Evolutionary conservation across 306 rosid genomes (phyloP).

Genomic region (Vicia villosa): DNA sequence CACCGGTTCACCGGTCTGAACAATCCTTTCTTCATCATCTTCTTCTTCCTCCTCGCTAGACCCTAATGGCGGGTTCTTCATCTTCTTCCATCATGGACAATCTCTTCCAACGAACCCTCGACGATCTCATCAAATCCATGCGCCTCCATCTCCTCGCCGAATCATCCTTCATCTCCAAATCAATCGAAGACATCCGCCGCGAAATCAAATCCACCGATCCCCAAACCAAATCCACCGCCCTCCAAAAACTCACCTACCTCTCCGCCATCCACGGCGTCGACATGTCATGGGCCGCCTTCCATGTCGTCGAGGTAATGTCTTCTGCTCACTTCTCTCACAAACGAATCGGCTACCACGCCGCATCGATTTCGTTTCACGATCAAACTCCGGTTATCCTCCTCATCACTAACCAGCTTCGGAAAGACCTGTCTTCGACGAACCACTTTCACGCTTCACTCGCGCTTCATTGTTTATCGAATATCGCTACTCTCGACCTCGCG

Average conservation of each 20-base stretch:
- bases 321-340: conserved; percentile 74
- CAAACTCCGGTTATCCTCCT: conserved; percentile 78
- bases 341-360: conserved; percentile 79
- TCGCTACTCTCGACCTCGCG: conserved; percentile 78
- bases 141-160: conserved; percentile 72
- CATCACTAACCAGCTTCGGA: conserved; percentile 92
- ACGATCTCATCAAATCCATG: conserved; percentile 79
- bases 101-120: conserved; percentile 81
- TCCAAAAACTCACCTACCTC: conserved; percentile 78
- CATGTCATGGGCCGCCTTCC: conserved; percentile 92
- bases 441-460: conserved; percentile 75
- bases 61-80: conserved; percentile 63
- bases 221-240: conserved; percentile 72
- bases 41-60: background rate
- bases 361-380: conserved; percentile 70
- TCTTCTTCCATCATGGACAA: conserved; percentile 73
- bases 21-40: background rate
- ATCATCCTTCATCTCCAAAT: conserved; percentile 66
- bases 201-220: conserved; percentile 86
- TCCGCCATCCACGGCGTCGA: conserved; percentile 64
- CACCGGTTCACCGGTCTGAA: too few relatives aligned
- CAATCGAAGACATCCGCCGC: conserved; percentile 84
- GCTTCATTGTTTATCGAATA: conserved; percentile 67
- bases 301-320: conserved; percentile 94
- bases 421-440: conserved; percentile 67